phyloP scores from a whole-genome alignment of 73 alveolate species.

The Paramecium caudatum region DNA sequence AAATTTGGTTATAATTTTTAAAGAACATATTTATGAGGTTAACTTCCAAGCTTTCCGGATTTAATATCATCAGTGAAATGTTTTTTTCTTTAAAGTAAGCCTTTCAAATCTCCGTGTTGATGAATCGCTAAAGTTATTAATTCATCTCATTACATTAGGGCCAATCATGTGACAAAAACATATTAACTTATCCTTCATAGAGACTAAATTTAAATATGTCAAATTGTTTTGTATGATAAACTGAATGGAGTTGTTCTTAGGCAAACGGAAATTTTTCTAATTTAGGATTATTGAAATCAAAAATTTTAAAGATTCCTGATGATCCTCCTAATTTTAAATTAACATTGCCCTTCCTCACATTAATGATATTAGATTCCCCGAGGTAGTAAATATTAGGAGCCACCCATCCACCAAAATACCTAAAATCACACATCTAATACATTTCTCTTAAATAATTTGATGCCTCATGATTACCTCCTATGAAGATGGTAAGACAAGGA shows the following conservation, averaged over 20 bases:
- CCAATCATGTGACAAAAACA: constrained; percentile 96
- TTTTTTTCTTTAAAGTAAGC: constrained; percentile 62
- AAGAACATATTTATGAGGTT: constrained; percentile 65
- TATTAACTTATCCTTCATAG: constrained; percentile 66
- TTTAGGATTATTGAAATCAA: constrained; percentile 88
- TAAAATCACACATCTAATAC: constrained; percentile 40
- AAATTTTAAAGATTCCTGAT: constrained; percentile 92
- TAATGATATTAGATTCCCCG: constrained; percentile 90
- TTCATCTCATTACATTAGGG: constrained; percentile 76
- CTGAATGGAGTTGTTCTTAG: constrained; percentile 81
- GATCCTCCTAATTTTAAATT: constrained; percentile 91
- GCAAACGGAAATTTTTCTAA: constrained; percentile 85
- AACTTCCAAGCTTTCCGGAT: constrained; percentile 76
- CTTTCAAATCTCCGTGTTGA: constrained; percentile 64
- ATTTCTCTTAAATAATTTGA: constrained; percentile 89
- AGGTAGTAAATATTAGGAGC: constrained; percentile 93
- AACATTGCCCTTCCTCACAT: constrained; percentile 80
- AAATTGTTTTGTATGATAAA: constrained; percentile 91
- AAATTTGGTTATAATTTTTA: constrained; percentile 78
- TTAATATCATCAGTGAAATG: constrained; percentile 72
- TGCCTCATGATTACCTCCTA: constrained; percentile 99
- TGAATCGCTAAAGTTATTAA: neutral
- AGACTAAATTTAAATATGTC: constrained; percentile 83
- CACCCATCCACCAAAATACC: constrained; percentile 96
- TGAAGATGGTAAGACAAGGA: constrained; percentile 91